Percentiles rank a stretch among this genome's conserved stretches.
phyloP scores from a whole-genome alignment of 164 flowering plant species.

The Macadamia integrifolia region DNA sequence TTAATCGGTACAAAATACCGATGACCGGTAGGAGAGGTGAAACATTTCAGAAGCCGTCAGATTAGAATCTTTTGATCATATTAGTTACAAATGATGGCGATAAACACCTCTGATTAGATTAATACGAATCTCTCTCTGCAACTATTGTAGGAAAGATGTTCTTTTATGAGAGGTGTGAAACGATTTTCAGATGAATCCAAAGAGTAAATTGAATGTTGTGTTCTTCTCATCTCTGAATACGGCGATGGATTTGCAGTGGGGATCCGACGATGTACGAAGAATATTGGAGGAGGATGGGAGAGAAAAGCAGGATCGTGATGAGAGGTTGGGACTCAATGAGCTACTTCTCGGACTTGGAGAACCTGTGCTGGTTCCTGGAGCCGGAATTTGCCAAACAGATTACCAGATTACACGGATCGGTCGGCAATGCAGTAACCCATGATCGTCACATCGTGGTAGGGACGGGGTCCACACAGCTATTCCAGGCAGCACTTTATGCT shows the following conservation, averaged over 20 bases:
- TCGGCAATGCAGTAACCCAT: conserved; percentile 72
- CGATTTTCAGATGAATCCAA: too few relatives aligned
- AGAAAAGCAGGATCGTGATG: conserved; percentile 44
- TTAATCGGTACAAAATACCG: too few relatives aligned
- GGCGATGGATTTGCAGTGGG: conserved; percentile 49
- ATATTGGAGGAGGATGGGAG: conserved; percentile 65
- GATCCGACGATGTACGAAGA: conserved; percentile 89
- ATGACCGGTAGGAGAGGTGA: too few relatives aligned
- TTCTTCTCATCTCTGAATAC: too few relatives aligned
- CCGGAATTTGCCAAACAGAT: conserved; percentile 56
- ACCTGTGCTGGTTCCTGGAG: conserved; percentile 87
- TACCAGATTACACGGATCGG: conserved; percentile 49
- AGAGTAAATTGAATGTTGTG: too few relatives aligned
- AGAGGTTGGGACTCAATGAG: conserved; percentile 72
- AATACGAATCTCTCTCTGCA: too few relatives aligned
- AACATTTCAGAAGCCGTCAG: too few relatives aligned
- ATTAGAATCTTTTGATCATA: too few relatives aligned
- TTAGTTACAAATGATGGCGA: too few relatives aligned
- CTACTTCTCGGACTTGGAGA: conserved; percentile 59
- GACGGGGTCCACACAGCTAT: conserved; percentile 87
- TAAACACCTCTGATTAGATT: too few relatives aligned
- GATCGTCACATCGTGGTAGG: conserved; percentile 74
- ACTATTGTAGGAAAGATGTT: too few relatives aligned
- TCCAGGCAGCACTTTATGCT: conserved; percentile 74
- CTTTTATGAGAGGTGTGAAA: too few relatives aligned